Evolutionary conservation across 169 alveolate genomes (phyloP).

Genomic region (Plasmodium billcollinsi): DNA sequence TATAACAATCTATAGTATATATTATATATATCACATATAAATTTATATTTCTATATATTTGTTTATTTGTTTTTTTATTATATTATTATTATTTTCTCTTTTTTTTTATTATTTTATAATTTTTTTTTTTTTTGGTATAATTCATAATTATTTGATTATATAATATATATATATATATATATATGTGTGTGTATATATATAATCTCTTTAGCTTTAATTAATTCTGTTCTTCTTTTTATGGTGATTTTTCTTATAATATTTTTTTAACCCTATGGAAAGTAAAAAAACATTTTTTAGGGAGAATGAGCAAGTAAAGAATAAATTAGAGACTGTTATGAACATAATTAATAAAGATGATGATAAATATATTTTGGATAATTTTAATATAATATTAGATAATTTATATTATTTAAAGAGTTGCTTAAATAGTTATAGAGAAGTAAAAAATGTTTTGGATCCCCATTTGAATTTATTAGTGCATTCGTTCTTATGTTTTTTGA

Average conservation of each 20-base stretch:
- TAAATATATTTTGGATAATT: conserved; percentile 22
- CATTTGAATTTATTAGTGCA: conserved; percentile 41
- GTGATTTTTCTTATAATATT: neutral
- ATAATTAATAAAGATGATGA: conserved; percentile 40
- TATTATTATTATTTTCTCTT: no score
- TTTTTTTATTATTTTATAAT: no score
- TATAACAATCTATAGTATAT: no score
- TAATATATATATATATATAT: neutral
- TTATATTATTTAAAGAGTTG: conserved; percentile 49
- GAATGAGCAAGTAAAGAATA: conserved; percentile 28
- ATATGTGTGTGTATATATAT: neutral
- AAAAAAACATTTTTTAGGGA: conserved; percentile 48
- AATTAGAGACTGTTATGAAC: conserved; percentile 5
- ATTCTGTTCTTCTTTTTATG: conserved; percentile 1
- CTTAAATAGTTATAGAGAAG: conserved; percentile 72
- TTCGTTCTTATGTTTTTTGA: conserved; percentile 38
- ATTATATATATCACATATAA: no score
- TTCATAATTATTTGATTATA: no score
- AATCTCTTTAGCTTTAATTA: neutral
- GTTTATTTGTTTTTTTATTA: no score
- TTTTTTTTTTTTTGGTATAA: no score
- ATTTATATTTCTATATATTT: no score
- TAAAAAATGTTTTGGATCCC: conserved; percentile 36
- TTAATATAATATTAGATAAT: conserved; percentile 29
- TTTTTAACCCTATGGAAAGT: conserved; percentile 24